phyloP scores from a whole-genome alignment of 2,329 filamentous ascomycete genomes.

The Zymoseptoria tritici region DNA sequence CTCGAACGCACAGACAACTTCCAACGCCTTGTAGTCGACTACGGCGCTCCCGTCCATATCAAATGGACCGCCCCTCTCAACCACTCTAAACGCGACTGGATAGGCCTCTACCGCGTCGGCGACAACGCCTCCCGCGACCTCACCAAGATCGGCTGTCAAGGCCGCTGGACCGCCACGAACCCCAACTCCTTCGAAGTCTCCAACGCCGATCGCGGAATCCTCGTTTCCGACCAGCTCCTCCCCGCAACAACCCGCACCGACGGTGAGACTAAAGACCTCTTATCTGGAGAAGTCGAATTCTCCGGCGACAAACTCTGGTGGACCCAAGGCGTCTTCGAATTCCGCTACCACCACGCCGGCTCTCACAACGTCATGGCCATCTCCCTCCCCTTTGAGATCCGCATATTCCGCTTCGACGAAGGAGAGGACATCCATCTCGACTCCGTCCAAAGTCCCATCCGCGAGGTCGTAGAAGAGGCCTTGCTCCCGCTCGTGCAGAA shows the following conservation, averaged over 20 bases:
- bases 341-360: slow-evolving; percentile 91
- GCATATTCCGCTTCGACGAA: slow-evolving; percentile 73
- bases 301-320: slow-evolving; percentile 93
- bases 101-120: slow-evolving; percentile 91
- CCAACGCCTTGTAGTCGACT: slow-evolving; percentile 74
- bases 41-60: slow-evolving; percentile 81
- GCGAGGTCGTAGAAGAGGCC: slow-evolving; percentile 64
- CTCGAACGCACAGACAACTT: slow-evolving; percentile 54
- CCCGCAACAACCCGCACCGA: slow-evolving; percentile 37
- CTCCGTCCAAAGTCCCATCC: slow-evolving; percentile 41
- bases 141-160: slow-evolving; percentile 76
- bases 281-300: slow-evolving; percentile 78
- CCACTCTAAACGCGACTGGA: slow-evolving; percentile 88
- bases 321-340: slow-evolving; percentile 93
- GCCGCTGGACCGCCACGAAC: slow-evolving; percentile 81
- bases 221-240: slow-evolving; percentile 58
- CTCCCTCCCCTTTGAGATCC: slow-evolving; percentile 86
- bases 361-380: slow-evolving; percentile 91
- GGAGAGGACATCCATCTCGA: slow-evolving; percentile 49
- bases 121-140: slow-evolving; percentile 82
- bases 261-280: slow-evolving; percentile 50
- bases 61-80: slow-evolving; percentile 83
- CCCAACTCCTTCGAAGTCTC: slow-evolving; percentile 67
- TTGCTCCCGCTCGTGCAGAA: slow-evolving; percentile 80
- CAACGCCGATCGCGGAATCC: slow-evolving; percentile 67